Base-by-base conservation (phyloP, 805 yeast genomes). In the Starmerella riodocensis region DNA sequence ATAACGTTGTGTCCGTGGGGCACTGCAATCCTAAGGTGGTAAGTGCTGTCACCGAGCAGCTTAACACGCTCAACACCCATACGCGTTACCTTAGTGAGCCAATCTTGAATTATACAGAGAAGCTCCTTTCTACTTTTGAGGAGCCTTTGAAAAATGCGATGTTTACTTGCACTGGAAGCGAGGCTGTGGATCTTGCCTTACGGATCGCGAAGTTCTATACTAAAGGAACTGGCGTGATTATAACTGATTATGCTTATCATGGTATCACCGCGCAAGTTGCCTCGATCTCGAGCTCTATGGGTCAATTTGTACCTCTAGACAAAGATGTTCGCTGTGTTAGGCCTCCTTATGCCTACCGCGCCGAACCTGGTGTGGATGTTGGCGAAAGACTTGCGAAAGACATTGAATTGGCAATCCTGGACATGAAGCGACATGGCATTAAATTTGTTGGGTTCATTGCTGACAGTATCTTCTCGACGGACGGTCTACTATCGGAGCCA, bases 131-230 rank as follows among this genome's bases (percentile, higher is more conserved):
- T 5, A 42, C 46, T 7, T 42, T 42, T 18, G 46, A 39, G 30
- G 32, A 35, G 4, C 32, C 14, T 4, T n/a, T 34, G 22, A 23
- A 26, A 4, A 32, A 35, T 11, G 42, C 36, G 19, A 42, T 42
- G 46, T 42, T 18, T 19, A 37, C 46, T 9, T 42, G 46, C 33
- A 42, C 39, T 6, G 46, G 42, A 7, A 42, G 46, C 25, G 46
- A 42, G 35, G 41, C 42, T 22, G 46, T 42, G 11, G 46, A 42
- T 22, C 36, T 42, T 17, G 36, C 39, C 12, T 30, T 42, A 26
- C 38, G 46, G 11, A 29, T 37, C 7, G 46, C 46, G 20, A 37
- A 39, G 33, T 42, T 32, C 26, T 38, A 34, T 37, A 42, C 46
- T 7, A 25, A 29, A n/a, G 46, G 46, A n/a, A 42, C 42, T 4